These are phyloP conservation scores for Limonium bicolor DNA, from an alignment of 148 eudicot genomes.

Conservation along the genomic window DNA sequence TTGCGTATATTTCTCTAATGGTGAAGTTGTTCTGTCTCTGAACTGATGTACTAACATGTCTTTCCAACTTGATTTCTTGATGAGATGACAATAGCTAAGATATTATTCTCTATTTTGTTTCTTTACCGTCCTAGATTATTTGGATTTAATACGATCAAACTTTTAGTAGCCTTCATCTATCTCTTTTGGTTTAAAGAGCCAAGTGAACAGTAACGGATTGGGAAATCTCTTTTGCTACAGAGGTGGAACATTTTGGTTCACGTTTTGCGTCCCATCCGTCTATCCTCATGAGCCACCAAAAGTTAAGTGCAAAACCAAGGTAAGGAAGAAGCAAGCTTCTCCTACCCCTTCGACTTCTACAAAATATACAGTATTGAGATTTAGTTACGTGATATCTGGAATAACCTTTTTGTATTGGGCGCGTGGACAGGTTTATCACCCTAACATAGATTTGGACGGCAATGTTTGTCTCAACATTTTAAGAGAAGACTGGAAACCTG, in stretches of 20 bases:
- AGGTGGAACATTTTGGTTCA: slow-evolving; percentile 38
- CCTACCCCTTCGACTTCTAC: background rate
- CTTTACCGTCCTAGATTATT: too few species aligned
- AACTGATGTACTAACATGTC: background rate
- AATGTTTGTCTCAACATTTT: slow-evolving; percentile 87
- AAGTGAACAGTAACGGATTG: background rate
- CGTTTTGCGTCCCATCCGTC: slow-evolving; percentile 37
- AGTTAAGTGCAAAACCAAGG: slow-evolving; percentile 65
- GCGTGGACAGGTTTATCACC: slow-evolving; percentile 53
- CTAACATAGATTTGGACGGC: slow-evolving; percentile 84
- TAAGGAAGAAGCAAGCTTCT: slow-evolving; percentile 6
- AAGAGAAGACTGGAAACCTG: slow-evolving; percentile 95
- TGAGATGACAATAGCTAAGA: too few species aligned
- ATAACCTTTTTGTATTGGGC: background rate
- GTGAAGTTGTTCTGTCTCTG: too few species aligned
- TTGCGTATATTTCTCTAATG: too few species aligned
- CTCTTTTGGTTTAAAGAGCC: background rate
- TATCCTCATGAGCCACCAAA: slow-evolving; percentile 60
- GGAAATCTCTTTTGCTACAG: slow-evolving; percentile 12
- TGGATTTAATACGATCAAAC: background rate
- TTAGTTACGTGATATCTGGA: background rate
- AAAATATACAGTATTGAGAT: background rate
- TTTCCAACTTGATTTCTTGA: too few species aligned
- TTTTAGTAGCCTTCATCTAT: background rate
- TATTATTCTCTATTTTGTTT: too few species aligned